Evolutionary conservation across 2,329 filamentous ascomycete species (phyloP).

Genomic region (Penicillium hesseltinei): DNA sequence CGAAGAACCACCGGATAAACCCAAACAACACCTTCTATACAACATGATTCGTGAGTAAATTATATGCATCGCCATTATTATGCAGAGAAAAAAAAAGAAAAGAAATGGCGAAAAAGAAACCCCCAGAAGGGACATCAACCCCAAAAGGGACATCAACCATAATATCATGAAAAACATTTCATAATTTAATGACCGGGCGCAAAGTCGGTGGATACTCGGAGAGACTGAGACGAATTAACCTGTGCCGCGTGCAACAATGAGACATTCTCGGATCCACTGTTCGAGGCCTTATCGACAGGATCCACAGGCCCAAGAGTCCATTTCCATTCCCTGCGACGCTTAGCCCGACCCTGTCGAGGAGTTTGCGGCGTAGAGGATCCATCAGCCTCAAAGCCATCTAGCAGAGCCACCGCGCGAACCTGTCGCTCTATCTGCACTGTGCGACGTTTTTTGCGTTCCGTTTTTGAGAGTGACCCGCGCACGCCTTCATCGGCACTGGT

Average conservation of each 20-base stretch:
- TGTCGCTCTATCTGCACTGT: slow-evolving; percentile 35
- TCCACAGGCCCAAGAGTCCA: slow-evolving; percentile 56
- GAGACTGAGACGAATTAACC: background rate
- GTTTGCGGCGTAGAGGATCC: slow-evolving; percentile 51
- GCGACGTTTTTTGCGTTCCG: slow-evolving; percentile 40
- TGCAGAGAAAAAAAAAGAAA: background rate
- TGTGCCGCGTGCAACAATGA: background rate
- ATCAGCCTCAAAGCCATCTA: slow-evolving; percentile 47
- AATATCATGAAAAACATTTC: background rate
- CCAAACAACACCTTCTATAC: slow-evolving; percentile 22
- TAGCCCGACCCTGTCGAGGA: slow-evolving; percentile 53
- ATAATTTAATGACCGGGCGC: slow-evolving; percentile 3
- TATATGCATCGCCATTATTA: slow-evolving; percentile 20
- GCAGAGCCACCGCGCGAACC: slow-evolving; percentile 40
- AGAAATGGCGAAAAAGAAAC: background rate
- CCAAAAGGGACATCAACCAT: slow-evolving; percentile 1
- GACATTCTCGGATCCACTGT: slow-evolving; percentile 5
- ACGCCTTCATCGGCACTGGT: slow-evolving; percentile 15
- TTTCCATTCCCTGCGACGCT: slow-evolving; percentile 55
- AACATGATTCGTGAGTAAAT: slow-evolving; percentile 21
- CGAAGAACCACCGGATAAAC: background rate
- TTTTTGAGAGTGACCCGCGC: slow-evolving; percentile 13
- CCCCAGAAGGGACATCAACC: background rate
- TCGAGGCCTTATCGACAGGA: slow-evolving; percentile 31
- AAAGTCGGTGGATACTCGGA: background rate